Evolutionary conservation across 192 early-diverging fungal genomes (phyloP), one percentile per base, ranked within the genome.

Genomic region (Chytriomyces sp.): DNA sequence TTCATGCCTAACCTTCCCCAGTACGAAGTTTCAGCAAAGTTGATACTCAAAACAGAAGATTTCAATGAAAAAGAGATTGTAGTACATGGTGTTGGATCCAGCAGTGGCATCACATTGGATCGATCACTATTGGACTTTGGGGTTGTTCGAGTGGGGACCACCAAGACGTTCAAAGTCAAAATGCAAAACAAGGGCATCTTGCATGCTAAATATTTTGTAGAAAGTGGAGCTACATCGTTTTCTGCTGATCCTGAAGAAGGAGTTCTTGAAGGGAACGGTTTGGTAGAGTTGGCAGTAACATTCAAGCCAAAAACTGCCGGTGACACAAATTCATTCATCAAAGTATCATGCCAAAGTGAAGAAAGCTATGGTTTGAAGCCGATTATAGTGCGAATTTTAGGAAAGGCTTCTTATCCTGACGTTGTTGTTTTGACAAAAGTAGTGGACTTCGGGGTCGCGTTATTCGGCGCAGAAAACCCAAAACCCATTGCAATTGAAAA

Each of bases 321-420:
- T 1, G 34, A 78, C 40, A 64, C 72, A n/a, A 72, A 53, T 17
- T 76, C 80, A 14, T 57, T 54, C 31, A 41, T 88, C 10, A 39
- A 75, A 14, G 77, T 88, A 7, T 53, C 41, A 5, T 37, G 28
- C 12, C 33, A 69, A 19, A 75, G 74, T 57, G 61, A 69, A 14
- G 76, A 75, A 57, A 67, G 52, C 2, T 79, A 73, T 52, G 41
- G 28, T 3, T 54, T 85, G n/a, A 74, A 81, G 12, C 78, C 85
- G 5, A 44, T 81, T 3, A 28, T 57, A 19, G 49, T 88, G 6
- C 22, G 8, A 33, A 52, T 88, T 3, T 34, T 41, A 10, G 87
- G 87, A 37, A 74, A 72, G 56, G 87, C 83, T 36, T 80, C 81
- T 28, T 88, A 88, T 65, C 87, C 87, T 5, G 83, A 88, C 52